A percentile compares a stretch with the other conserved stretches of the same genome.
These are phyloP conservation scores for Psilocybe tampanensis DNA, from an alignment of 768 basidiomycete species.

Conservation along the genomic window DNA sequence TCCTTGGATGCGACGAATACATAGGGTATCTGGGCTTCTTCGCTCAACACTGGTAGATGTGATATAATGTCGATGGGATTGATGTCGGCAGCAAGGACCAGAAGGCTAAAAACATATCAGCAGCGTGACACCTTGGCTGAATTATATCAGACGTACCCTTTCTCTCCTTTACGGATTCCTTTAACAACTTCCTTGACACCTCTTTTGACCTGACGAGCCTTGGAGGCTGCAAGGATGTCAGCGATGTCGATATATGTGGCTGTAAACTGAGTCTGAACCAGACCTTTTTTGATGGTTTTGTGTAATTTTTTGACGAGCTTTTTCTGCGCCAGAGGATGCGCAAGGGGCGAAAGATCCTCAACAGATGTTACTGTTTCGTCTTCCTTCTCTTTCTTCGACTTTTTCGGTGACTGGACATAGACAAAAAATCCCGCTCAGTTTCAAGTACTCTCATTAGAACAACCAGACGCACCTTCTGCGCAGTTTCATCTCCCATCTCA, in stretches of 20 bases:
- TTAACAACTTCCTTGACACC: slow-evolving; percentile 99
- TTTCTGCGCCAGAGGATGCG: slow-evolving; percentile 89
- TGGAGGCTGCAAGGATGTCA: slow-evolving; percentile 64
- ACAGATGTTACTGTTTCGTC: slow-evolving; percentile 62
- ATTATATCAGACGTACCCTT: slow-evolving; percentile 59
- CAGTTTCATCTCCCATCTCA: slow-evolving; percentile 44
- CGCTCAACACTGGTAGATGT: slow-evolving; percentile 91
- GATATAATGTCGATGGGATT: slow-evolving; percentile 99
- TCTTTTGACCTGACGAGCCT: slow-evolving; percentile 92
- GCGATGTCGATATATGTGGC: neutral
- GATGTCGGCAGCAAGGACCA: slow-evolving; percentile 95
- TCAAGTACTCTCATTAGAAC: neutral
- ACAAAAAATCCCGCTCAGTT: slow-evolving; percentile 4
- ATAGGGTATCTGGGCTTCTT: slow-evolving; percentile 92
- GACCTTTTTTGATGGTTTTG: slow-evolving; percentile 93
- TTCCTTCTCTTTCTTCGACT: slow-evolving; percentile 58
- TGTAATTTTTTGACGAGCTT: slow-evolving; percentile 94
- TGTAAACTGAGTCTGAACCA: slow-evolving; percentile 7
- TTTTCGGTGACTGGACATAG: slow-evolving; percentile 51
- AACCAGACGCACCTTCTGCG: slow-evolving; percentile 29
- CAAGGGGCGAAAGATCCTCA: slow-evolving; percentile 92
- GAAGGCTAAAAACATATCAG: slow-evolving; percentile 54
- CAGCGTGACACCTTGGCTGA: neutral
- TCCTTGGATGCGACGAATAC: slow-evolving; percentile 92
- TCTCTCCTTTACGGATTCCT: slow-evolving; percentile 95